phyloP scores from a whole-genome alignment of 106 monocot species.

The Dendrobium huoshanense region DNA sequence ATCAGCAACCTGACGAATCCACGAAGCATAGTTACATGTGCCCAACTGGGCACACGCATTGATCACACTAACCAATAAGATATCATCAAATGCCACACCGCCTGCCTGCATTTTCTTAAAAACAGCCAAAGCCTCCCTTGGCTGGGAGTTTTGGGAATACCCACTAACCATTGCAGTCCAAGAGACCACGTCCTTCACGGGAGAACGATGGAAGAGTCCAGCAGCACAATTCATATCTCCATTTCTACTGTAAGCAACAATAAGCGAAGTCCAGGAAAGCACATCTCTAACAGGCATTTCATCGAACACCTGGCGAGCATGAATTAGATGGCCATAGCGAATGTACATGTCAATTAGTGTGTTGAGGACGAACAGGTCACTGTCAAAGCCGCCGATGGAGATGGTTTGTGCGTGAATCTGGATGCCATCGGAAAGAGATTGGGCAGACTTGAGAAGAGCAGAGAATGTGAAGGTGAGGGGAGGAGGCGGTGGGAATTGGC shows the following conservation, averaged over 20 bases:
- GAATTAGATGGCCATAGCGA: constrained; percentile 7
- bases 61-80: constrained; percentile 38
- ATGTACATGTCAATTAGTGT: constrained; percentile 41
- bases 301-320: constrained; percentile 45
- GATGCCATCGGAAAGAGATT: constrained; percentile 4
- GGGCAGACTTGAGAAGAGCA: constrained; percentile 35
- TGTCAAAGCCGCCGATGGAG: constrained; percentile 26
- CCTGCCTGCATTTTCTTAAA: constrained; percentile 40
- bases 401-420: constrained; percentile 49
- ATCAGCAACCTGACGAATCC: constrained; percentile 21
- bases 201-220: constrained; percentile 29
- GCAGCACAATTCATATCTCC: constrained; percentile 38
- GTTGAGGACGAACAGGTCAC: constrained; percentile 44
- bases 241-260: constrained; percentile 40
- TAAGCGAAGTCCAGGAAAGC: constrained; percentile 45
- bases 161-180: constrained; percentile 80
- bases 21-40: constrained; percentile 14
- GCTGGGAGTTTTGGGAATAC: constrained; percentile 57
- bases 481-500: constrained; percentile 9
- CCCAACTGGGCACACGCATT: constrained; percentile 55
- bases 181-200: constrained; percentile 36
- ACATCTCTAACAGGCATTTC: constrained; percentile 35
- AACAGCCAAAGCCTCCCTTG: constrained; percentile 34
- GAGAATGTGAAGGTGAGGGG: constrained; percentile 57
- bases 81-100: constrained; percentile 34